A percentile compares a stretch with the other conserved stretches of the same genome.
These are phyloP conservation scores for Arachis stenosperma DNA, from an alignment of 306 rosid species.

Conservation along the genomic window DNA sequence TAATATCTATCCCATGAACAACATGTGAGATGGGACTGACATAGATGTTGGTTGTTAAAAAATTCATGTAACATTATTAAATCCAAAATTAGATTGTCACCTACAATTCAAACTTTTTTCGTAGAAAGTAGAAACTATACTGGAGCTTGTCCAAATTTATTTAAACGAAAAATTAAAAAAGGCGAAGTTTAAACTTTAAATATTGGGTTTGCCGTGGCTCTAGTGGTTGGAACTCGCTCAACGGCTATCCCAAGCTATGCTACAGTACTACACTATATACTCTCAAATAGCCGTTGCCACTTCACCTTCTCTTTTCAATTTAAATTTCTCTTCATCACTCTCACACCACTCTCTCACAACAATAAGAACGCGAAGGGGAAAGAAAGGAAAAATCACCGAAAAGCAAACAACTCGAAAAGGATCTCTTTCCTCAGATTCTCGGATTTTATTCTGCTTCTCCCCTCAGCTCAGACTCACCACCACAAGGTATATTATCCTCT, in stretches of 20 bases:
- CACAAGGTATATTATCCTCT: not conserved
- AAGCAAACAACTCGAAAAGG: conserved; percentile 1
- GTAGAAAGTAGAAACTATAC: no score
- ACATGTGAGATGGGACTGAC: no score
- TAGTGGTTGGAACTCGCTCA: not conserved
- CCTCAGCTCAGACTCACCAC: conserved; percentile 7
- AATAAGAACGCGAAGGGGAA: not conserved
- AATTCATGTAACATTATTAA: no score
- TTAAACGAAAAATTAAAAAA: not conserved
- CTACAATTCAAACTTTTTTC: not conserved
- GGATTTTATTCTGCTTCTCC: not conserved
- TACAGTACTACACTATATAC: not conserved
- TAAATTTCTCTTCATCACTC: not conserved
- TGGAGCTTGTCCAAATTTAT: not conserved
- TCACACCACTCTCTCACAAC: not conserved
- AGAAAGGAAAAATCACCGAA: not conserved
- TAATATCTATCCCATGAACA: no score
- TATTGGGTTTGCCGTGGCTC: not conserved
- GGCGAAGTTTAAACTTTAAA: not conserved
- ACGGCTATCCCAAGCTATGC: not conserved
- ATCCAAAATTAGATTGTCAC: no score
- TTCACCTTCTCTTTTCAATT: not conserved
- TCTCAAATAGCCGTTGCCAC: not conserved
- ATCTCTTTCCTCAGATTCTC: conserved; percentile 47
- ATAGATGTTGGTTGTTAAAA: no score